Evolutionary conservation across 2,329 filamentous ascomycete genomes (phyloP), one percentile per base, ranked within the genome.

Genomic region (Lasiodiplodia sp.): DNA sequence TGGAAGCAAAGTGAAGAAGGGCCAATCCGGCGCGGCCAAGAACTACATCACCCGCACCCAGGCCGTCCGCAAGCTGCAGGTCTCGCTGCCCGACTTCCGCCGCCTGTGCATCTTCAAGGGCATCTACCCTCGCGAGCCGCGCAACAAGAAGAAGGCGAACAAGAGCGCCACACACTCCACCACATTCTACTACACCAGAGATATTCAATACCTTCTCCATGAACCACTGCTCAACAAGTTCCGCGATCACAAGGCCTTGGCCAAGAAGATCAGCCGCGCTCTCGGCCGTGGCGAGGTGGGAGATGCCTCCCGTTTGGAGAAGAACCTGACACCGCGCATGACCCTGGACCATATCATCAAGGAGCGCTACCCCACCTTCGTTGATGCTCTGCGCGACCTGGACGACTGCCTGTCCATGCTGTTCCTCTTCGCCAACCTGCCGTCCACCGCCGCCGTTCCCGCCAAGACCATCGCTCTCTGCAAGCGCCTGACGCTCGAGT

Each of bases 51-150:
- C 96, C 69, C 89, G 96, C 81, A 97, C 95, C 52, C 94, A 97
- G 85, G 96, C 96, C 56, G 93, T 99, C 76, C 93, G 94, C 82
- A 99, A 98, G 85, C 90, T 99, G 71, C 96, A 99, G 83, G 92
- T 99, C 82, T 97, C 92, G 77, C 89, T 99, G 68, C 94, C 94
- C 73, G 96, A 99, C 83, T 99, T 99, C 84, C 91, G 96, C 83
- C 92, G 97, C 84, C 87, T 99, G 79, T 99, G 96, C 85, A 99
- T 99, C 81, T 99, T 97, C 91, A 98, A 98, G 86, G 96, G 87
- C 86, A 98, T 99, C 80, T 99, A 97, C 83, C 96, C 96, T 73
- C 92, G 96, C 77, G 96, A 99, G 85, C 96, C 96, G 72, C 89
- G 96, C 78, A 97, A 92, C 85, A 95, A 94, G 86, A 97, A 97